Conservation (phyloP, 1,284 basidiomycete genomes). For the Leccinum huronense region DNA sequence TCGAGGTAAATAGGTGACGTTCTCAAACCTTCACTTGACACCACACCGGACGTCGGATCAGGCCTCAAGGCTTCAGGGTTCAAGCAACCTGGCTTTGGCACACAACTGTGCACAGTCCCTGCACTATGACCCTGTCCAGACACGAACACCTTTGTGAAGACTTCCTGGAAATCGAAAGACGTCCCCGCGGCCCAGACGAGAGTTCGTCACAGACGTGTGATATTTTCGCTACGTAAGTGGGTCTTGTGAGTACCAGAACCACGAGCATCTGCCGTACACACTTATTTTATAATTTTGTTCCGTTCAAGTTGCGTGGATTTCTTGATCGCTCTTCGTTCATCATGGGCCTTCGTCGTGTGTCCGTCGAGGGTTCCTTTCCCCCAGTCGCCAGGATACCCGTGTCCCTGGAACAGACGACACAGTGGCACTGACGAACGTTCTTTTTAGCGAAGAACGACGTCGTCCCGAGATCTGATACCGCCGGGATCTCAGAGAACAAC, state of each 20-base stretch:
- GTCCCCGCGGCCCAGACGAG: constrained; percentile 8
- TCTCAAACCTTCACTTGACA: neutral
- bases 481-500: neutral
- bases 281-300: neutral
- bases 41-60: constrained; percentile 2
- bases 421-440: neutral
- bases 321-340: neutral
- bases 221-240: constrained; percentile 5
- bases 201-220: constrained; percentile 3
- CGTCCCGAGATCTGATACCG: neutral
- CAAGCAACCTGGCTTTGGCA: neutral
- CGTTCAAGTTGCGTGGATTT: neutral
- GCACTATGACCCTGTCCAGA: constrained; percentile 3
- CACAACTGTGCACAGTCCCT: neutral
- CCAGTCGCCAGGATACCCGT: neutral
- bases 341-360: neutral
- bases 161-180: constrained; percentile 10
- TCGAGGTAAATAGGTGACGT: neutral
- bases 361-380: neutral
- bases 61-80: constrained; percentile 7
- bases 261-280: constrained; percentile 1
- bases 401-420: neutral
- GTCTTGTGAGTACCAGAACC: neutral
- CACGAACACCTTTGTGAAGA: constrained; percentile 11
- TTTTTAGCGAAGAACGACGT: neutral